These are phyloP conservation scores for Dactylonectria estremocensis DNA, from an alignment of 2,329 filamentous ascomycete genomes.

Conservation along the genomic window DNA sequence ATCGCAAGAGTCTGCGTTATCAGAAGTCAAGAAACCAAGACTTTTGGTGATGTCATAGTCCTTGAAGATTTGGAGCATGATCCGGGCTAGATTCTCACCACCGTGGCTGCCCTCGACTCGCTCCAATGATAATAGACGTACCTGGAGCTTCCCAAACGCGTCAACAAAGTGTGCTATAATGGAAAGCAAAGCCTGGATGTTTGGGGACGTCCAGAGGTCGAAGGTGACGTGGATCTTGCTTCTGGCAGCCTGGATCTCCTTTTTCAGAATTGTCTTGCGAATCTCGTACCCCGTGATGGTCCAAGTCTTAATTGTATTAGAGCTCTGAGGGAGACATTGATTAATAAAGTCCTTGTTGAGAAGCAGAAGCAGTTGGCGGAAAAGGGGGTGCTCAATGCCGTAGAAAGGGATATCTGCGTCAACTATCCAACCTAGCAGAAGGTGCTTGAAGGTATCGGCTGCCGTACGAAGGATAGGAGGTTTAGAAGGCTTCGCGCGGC, in stretches of 20 bases:
- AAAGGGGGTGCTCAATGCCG: not conserved
- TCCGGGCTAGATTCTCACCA: not conserved
- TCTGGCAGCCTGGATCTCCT: not conserved
- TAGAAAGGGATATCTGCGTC: not conserved
- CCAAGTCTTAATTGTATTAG: not conserved
- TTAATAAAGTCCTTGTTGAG: not conserved
- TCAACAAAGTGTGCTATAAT: not conserved
- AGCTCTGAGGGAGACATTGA: not conserved
- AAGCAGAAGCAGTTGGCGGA: not conserved
- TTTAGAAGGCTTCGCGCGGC: too few relatives aligned
- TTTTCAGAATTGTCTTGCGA: not conserved
- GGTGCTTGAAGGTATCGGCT: too few relatives aligned
- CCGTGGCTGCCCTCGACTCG: not conserved
- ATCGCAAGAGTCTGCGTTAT: not conserved
- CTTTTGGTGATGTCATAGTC: not conserved
- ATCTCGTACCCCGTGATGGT: not conserved
- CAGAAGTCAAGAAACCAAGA: not conserved
- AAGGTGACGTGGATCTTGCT: not conserved
- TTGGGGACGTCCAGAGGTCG: constrained; percentile 1
- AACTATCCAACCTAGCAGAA: not conserved
- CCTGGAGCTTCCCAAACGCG: not conserved
- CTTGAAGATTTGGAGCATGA: not conserved
- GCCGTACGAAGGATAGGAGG: too few relatives aligned
- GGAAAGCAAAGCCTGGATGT: not conserved
- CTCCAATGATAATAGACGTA: not conserved